A percentile compares a stretch with the other conserved stretches of the same genome.
These are phyloP conservation scores for Angophora floribunda DNA, from an alignment of 345 rosid genomes.

Conservation along the genomic window DNA sequence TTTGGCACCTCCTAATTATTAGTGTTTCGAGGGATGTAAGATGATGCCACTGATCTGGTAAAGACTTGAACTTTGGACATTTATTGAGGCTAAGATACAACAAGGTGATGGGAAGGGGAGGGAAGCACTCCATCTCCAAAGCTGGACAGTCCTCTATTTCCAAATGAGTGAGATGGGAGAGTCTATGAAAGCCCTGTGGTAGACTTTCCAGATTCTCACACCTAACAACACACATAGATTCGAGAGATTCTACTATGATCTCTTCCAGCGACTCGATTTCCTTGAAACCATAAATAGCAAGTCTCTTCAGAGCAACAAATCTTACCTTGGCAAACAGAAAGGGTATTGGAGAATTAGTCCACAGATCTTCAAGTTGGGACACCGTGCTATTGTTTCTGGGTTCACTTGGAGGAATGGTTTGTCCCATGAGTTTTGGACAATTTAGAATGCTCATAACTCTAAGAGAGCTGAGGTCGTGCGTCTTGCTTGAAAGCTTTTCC, in stretches of 20 bases:
- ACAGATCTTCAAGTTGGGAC: not conserved
- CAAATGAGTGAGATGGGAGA: not conserved
- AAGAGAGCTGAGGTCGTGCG: too few species aligned
- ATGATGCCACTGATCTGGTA: not conserved
- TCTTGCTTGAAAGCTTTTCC: too few species aligned
- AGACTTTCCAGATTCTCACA: not conserved
- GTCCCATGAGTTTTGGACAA: not conserved
- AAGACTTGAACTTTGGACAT: not conserved
- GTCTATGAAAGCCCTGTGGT: not conserved
- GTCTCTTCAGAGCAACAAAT: not conserved
- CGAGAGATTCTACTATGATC: not conserved
- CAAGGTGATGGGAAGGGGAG: not conserved
- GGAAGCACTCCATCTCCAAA: not conserved
- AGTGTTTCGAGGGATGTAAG: not conserved
- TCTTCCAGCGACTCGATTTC: not conserved
- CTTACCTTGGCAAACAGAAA: too few species aligned
- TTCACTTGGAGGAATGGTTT: not conserved
- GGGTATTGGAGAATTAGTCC: too few species aligned
- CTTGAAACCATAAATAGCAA: not conserved
- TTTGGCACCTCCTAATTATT: not conserved
- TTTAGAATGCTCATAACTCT: too few species aligned
- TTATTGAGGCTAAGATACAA: not conserved
- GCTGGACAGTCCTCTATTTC: not conserved
- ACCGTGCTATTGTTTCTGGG: not conserved
- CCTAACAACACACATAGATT: fast-evolving